phyloP scores from a whole-genome alignment of 116 monocot species.

The Dioscorea cayenensis region DNA sequence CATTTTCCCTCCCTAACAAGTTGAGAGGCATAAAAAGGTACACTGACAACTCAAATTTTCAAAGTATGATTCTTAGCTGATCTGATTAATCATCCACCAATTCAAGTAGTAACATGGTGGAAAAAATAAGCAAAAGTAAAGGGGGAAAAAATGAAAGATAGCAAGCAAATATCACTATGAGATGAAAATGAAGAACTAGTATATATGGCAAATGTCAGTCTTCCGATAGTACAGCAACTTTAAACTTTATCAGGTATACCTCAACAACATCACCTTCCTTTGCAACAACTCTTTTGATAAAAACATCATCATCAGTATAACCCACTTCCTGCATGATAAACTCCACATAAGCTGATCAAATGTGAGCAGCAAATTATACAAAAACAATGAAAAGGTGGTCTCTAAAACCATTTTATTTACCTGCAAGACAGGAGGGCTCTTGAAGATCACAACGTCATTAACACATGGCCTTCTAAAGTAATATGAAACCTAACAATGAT shows the following conservation, averaged over 20 bases:
- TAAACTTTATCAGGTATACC: conserved; percentile 30
- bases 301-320: conserved; percentile 86
- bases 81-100: too few relatives aligned
- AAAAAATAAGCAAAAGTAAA: too few relatives aligned
- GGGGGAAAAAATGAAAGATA: too few relatives aligned
- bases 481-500: conserved; percentile 69
- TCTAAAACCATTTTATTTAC: conserved; percentile 17
- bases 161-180: too few relatives aligned
- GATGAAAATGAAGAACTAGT: not conserved
- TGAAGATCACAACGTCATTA: conserved; percentile 98
- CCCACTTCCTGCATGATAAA: conserved; percentile 66
- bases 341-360: not conserved
- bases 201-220: not conserved
- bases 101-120: too few relatives aligned
- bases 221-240: not conserved
- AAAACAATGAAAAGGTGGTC: not conserved
- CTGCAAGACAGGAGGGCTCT: conserved; percentile 96
- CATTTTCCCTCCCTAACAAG: too few relatives aligned
- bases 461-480: conserved; percentile 93
- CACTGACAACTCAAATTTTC: too few relatives aligned
- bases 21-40: too few relatives aligned
- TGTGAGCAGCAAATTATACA: conserved; percentile 1
- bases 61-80: too few relatives aligned
- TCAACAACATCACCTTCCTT: conserved; percentile 95
- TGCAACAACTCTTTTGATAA: conserved; percentile 95